Conservation (phyloP, 2,329 filamentous ascomycete genomes). For the Colletotrichum costaricense region DNA sequence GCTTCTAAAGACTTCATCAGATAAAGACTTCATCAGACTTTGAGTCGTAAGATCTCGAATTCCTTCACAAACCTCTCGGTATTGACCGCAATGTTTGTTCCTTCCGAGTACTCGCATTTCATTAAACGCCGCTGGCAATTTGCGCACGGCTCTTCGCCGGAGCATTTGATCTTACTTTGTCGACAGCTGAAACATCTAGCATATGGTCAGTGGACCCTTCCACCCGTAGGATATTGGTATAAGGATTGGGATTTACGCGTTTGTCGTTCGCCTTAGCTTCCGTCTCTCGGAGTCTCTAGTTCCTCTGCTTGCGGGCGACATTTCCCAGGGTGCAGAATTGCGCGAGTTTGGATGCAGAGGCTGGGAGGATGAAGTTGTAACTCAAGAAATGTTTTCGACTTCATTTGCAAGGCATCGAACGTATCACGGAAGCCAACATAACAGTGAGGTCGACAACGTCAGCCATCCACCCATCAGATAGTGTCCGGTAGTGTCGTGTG, state of each 20-base stretch:
- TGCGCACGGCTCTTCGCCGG: background rate
- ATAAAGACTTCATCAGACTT: background rate
- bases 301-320: background rate
- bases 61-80: background rate
- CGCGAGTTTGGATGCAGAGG: background rate
- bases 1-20: background rate
- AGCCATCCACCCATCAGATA: too few relatives aligned
- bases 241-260: background rate
- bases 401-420: too few relatives aligned
- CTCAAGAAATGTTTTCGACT: too few relatives aligned
- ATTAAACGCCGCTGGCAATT: background rate
- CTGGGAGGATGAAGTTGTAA: background rate
- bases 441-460: too few relatives aligned
- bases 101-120: background rate
- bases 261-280: background rate
- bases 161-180: background rate
- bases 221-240: rapidly evolving
- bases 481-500: too few relatives aligned
- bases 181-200: background rate
- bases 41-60: background rate
- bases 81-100: background rate
- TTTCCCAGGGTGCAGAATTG: background rate
- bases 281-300: background rate
- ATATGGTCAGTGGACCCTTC: background rate
- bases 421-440: too few relatives aligned